Base-by-base conservation (phyloP, 257 asterid species). In the Thymus mandschuricus region DNA sequence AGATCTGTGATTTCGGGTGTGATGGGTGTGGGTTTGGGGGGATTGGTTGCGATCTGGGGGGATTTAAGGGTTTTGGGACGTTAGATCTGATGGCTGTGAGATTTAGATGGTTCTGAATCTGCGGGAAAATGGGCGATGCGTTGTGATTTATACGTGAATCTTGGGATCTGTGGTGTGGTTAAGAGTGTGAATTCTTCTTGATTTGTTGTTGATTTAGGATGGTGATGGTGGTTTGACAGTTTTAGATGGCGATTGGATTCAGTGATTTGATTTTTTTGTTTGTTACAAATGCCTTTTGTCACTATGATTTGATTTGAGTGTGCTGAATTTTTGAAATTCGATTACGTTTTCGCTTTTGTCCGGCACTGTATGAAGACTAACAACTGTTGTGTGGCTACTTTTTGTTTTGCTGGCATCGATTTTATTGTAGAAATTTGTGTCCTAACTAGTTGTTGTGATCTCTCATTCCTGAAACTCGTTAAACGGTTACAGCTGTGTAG, bases 51-150 rank as follows among this genome's bases (percentile, higher is more conserved):
- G 85, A 84, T 81, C 81, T 71, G 75, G 40, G 71, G 11, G 10
- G 69, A 33, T 73, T 54, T 48, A 12, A 67, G 67, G 45, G 69
- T 58, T 54, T 45, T 15, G 69, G 80, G 75, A 61, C 40, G 72
- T 77, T 76, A 76, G 90, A 87, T 87, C 85, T 78, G 84, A 50
- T 68, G 48, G 56, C 64, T 69, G 45, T 29, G 73, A 60, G 63
- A 60, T 71, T 55, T 56, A 45, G 69, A 44, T 66, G 71, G 52
- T 69, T 40, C 59, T 64, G 50, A 33, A 49, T 71, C 41, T 74
- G 77, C 80, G 73, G 65, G 65, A 40, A 31, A 55, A 27, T 52
- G 66, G 60, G 6, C 69, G 27, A 52, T 66, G 44, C 31, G 43
- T 48, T 66, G 71, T 67, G 75, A 44, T 46, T 40, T 65, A 27